Conservation (phyloP, 164 flowering plant species). For the Brasenia schreberi region DNA sequence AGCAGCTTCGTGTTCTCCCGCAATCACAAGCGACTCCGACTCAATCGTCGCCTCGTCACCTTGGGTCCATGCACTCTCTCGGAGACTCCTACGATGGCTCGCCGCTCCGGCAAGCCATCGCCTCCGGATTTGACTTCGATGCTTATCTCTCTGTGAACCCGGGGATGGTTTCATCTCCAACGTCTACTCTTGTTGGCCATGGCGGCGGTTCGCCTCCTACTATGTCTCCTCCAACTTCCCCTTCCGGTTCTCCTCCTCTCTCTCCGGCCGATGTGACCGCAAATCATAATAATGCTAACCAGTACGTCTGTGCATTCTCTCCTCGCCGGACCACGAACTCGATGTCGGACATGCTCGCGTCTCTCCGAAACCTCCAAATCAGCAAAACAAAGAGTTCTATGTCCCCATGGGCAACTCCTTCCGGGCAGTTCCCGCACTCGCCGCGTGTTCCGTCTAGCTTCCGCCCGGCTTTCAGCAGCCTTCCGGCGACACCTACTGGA, state of each 20-base stretch:
- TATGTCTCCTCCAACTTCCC: constrained; percentile 30
- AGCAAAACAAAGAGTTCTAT: constrained; percentile 34
- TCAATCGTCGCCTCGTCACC: constrained; percentile 1
- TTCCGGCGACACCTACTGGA: constrained; percentile 59
- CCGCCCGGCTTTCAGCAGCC: constrained; percentile 40
- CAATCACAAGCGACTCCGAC: constrained; percentile 22
- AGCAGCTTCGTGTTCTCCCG: constrained; percentile 46
- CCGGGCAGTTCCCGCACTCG: constrained; percentile 27
- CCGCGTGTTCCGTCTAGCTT: constrained; percentile 14
- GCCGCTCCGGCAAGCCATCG: constrained; percentile 31
- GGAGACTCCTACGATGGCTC: constrained; percentile 39
- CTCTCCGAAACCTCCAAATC: constrained; percentile 49
- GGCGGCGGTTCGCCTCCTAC: neutral
- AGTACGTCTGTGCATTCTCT: constrained; percentile 20
- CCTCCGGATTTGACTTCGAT: constrained; percentile 4
- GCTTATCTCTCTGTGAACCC: constrained; percentile 9
- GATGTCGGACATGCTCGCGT: constrained; percentile 35
- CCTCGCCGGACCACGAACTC: constrained; percentile 18
- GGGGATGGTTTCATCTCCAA: constrained; percentile 18
- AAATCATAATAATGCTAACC: constrained; percentile 9
- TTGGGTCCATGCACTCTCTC: neutral
- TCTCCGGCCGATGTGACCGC: constrained; percentile 21
- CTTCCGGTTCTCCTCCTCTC: constrained; percentile 36
- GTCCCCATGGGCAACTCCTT: constrained; percentile 3
- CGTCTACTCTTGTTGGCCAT: constrained; percentile 10